Conservation (phyloP, 2,329 filamentous ascomycete species). For the Plectosphaerella cucumerina region DNA sequence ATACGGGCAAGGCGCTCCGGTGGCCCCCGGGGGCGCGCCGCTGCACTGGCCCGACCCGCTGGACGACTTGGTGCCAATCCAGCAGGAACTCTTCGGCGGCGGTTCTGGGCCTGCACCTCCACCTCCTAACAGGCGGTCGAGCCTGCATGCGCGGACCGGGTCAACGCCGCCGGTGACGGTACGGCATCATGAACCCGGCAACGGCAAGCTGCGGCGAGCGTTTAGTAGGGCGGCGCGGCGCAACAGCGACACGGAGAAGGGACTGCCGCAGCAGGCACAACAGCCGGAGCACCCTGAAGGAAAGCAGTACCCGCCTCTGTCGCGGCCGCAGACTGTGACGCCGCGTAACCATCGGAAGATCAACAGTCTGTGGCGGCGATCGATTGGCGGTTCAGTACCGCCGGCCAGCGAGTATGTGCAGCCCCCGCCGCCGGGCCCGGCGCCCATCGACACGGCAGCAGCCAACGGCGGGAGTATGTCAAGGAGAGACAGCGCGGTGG, state of each 20-base stretch:
- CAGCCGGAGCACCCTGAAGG: constrained; percentile 16
- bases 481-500: constrained; percentile 19
- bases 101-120: constrained; percentile 32
- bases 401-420: constrained; percentile 8
- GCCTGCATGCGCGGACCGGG: constrained; percentile 44
- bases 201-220: constrained; percentile 19
- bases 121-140: constrained; percentile 49
- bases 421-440: not conserved
- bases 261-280: constrained; percentile 17
- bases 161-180: constrained; percentile 17
- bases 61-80: constrained; percentile 39
- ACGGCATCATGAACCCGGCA: constrained; percentile 9
- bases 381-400: constrained; percentile 29
- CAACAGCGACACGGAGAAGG: constrained; percentile 26
- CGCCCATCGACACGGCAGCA: not conserved
- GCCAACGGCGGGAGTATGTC: not conserved
- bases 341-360: constrained; percentile 38
- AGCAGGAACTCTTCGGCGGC: constrained; percentile 32
- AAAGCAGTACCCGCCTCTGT: constrained; percentile 44
- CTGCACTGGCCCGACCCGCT: constrained; percentile 35
- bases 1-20: constrained; percentile 34
- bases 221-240: constrained; percentile 16
- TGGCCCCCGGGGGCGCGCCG: constrained; percentile 21
- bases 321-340: constrained; percentile 25
- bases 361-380: constrained; percentile 48